phyloP scores from a whole-genome alignment of 179 eudicot genomes.

The Spinacia oleracea region DNA sequence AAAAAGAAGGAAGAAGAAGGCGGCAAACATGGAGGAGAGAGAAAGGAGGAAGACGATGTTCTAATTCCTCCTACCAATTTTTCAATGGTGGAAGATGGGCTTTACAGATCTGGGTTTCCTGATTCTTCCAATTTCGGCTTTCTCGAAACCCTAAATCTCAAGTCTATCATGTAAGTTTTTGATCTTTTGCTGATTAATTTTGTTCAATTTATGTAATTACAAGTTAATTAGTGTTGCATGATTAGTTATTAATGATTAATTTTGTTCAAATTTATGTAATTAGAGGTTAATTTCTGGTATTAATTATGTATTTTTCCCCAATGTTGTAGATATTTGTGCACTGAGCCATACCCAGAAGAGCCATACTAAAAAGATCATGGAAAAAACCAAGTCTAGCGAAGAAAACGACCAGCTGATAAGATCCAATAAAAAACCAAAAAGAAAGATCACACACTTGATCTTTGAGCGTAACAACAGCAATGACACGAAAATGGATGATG shows the following conservation, averaged over 20 bases:
- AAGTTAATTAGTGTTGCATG: background rate
- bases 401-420: no score
- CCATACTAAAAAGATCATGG: no score
- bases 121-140: conserved; percentile 53
- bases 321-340: conserved; percentile 63
- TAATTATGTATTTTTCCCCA: conserved; percentile 9
- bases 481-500: no score
- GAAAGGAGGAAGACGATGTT: no score
- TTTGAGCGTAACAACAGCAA: no score
- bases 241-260: conserved; percentile 25
- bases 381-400: no score
- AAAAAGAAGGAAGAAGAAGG: background rate
- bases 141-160: conserved; percentile 60
- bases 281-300: background rate
- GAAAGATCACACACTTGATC: no score
- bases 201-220: background rate
- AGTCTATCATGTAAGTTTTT: conserved; percentile 59
- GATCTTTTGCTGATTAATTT: background rate
- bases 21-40: no score
- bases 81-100: conserved; percentile 69
- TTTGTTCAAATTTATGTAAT: background rate
- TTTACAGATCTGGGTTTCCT: conserved; percentile 81
- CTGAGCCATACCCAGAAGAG: conserved; percentile 71
- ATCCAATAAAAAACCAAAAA: no score
- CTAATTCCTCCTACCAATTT: conserved; percentile 53